These are phyloP conservation scores for Penicillium sp. DNA, from an alignment of 2,329 filamentous ascomycete species.

Conservation along the genomic window DNA sequence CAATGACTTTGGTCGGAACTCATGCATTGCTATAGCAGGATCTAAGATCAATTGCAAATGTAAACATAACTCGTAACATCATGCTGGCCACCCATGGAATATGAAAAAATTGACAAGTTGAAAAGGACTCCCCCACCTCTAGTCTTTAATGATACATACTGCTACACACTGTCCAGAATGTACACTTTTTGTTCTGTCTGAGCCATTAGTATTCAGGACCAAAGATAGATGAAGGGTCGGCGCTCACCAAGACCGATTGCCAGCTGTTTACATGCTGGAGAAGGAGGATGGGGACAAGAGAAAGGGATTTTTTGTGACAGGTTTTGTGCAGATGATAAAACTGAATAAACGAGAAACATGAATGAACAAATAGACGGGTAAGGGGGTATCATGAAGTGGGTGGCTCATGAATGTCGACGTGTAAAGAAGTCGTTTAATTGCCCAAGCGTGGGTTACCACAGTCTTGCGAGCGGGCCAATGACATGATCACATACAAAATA, in stretches of 20 bases:
- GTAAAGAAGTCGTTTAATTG: neutral
- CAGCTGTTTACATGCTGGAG: neutral
- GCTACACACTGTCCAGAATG: neutral
- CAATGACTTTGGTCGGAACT: neutral
- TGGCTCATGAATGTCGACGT: neutral
- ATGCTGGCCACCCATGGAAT: neutral
- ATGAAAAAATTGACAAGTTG: neutral
- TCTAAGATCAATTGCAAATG: neutral
- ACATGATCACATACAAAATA: constrained; percentile 7
- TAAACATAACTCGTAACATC: neutral
- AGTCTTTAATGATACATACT: neutral
- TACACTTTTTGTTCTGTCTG: neutral
- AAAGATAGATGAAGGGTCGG: neutral
- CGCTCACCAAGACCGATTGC: neutral
- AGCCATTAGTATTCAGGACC: neutral
- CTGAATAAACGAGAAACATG: neutral
- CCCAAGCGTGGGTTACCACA: neutral
- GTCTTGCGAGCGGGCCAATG: constrained; percentile 1
- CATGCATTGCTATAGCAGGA: neutral
- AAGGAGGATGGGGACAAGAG: neutral
- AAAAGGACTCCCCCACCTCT: neutral
- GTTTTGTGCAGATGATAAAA: neutral
- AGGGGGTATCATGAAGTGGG: neutral
- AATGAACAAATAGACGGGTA: neutral
- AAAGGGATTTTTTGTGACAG: neutral